phyloP scores from a whole-genome alignment of 1,284 basidiomycete species.

The Cryptococcus depauperatus region DNA sequence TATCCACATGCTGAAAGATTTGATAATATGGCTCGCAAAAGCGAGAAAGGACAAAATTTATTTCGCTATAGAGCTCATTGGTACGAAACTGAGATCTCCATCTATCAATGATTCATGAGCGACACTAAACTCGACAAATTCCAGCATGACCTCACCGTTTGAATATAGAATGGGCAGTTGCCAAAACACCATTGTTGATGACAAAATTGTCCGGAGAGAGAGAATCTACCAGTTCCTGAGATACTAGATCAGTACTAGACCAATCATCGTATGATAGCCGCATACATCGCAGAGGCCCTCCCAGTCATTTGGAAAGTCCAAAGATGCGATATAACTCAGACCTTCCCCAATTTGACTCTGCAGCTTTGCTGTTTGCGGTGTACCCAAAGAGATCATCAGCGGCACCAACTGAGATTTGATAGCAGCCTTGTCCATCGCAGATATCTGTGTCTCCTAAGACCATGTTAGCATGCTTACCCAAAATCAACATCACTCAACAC shows the following conservation, averaged over 20 bases:
- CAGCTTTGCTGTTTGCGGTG: conserved; percentile 39
- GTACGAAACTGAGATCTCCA: conserved; percentile 89
- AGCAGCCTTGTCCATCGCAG: conserved; percentile 43
- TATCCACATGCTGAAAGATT: conserved; percentile 59
- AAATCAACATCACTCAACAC: conserved; percentile 24
- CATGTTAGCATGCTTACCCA: not conserved
- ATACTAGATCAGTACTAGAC: conserved; percentile 49
- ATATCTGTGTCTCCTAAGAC: conserved; percentile 29
- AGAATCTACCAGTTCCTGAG: conserved; percentile 74
- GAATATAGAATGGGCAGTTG: conserved; percentile 95
- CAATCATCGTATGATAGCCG: conserved; percentile 50
- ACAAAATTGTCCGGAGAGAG: conserved; percentile 71
- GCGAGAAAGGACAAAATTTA: conserved; percentile 80
- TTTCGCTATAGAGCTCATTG: conserved; percentile 78
- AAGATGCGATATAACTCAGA: conserved; percentile 73
- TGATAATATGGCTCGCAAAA: conserved; percentile 79
- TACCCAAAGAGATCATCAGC: conserved; percentile 50
- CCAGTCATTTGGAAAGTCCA: conserved; percentile 83
- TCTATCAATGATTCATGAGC: conserved; percentile 20
- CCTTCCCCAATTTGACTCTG: conserved; percentile 79
- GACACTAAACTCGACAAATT: not conserved
- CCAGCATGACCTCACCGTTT: conserved; percentile 48
- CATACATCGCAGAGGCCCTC: conserved; percentile 73
- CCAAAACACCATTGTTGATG: conserved; percentile 79
- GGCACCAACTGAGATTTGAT: conserved; percentile 51